Evolutionary conservation across 2,329 filamentous ascomycete species (phyloP).

Genomic region (Fusarium sp.): DNA sequence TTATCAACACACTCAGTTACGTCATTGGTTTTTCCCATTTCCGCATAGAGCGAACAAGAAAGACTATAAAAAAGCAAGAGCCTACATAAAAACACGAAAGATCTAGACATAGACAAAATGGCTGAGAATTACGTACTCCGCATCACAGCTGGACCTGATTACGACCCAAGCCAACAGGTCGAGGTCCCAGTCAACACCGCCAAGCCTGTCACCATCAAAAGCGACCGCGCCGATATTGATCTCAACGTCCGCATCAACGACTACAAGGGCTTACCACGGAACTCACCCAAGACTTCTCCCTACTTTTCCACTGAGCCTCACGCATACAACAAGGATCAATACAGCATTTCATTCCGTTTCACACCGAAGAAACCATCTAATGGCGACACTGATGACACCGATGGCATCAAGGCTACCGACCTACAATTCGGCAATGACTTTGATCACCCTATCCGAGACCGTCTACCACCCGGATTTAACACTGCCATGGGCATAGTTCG

Average conservation of each 20-base stretch:
- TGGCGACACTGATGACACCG: conserved; percentile 10
- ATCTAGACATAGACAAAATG: conserved; percentile 54
- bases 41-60: neutral
- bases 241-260: conserved; percentile 79
- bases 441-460: conserved; percentile 87
- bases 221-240: conserved; percentile 71
- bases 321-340: conserved; percentile 76
- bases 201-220: conserved; percentile 71
- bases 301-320: conserved; percentile 83
- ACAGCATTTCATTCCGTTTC: conserved; percentile 85
- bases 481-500: conserved; percentile 87
- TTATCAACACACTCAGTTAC: conserved; percentile 10
- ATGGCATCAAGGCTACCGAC: conserved; percentile 74
- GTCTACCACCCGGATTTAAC: conserved; percentile 86
- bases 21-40: conserved; percentile 20
- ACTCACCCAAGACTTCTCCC: conserved; percentile 74
- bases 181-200: conserved; percentile 80
- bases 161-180: conserved; percentile 78
- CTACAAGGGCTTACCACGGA: conserved; percentile 75
- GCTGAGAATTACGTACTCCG: conserved; percentile 81
- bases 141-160: conserved; percentile 83
- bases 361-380: conserved; percentile 67
- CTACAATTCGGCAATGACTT: conserved; percentile 97
- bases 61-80: neutral
- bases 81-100: neutral